phyloP scores from a whole-genome alignment of 768 basidiomycete species.

The Rhodotorula diobovata region DNA sequence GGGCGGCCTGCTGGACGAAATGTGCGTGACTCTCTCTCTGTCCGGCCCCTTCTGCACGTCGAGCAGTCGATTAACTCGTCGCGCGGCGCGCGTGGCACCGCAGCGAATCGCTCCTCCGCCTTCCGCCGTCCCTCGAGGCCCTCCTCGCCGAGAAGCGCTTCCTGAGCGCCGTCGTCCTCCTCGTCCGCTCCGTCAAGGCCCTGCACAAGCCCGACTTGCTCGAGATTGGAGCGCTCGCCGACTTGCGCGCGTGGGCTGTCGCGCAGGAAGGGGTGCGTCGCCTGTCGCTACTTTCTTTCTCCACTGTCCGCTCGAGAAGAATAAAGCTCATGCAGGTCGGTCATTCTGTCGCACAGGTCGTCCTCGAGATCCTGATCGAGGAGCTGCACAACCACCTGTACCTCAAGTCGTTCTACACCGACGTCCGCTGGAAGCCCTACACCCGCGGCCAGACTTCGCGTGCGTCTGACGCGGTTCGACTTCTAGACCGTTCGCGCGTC shows the following conservation, averaged over 20 bases:
- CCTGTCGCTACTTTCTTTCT: not conserved
- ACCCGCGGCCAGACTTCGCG: conserved; percentile 69
- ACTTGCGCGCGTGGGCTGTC: conserved; percentile 74
- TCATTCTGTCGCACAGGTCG: conserved; percentile 55
- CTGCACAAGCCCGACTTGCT: conserved; percentile 88
- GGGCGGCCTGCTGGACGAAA: conserved; percentile 86
- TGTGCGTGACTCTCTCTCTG: conserved; percentile 56
- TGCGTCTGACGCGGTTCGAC: too few relatives aligned
- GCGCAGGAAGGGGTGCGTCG: conserved; percentile 76
- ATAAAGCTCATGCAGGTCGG: not conserved
- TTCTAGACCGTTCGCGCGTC: too few relatives aligned
- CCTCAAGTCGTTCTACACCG: conserved; percentile 93
- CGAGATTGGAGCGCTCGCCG: conserved; percentile 90
- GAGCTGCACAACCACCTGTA: conserved; percentile 97
- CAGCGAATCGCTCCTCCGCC: conserved; percentile 82
- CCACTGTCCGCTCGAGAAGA: not conserved
- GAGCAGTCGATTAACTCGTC: too few relatives aligned
- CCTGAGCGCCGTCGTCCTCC: conserved; percentile 76
- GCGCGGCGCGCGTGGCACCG: too few relatives aligned
- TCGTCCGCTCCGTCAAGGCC: conserved; percentile 79
- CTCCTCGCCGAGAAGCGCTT: conserved; percentile 94
- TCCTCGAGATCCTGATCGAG: conserved; percentile 87
- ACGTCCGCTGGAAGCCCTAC: conserved; percentile 84
- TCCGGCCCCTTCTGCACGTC: not conserved
- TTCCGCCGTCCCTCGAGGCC: conserved; percentile 86